Base-by-base conservation (phyloP, 2,329 filamentous ascomycete genomes). In the Chrysosporium keratinophilum region DNA sequence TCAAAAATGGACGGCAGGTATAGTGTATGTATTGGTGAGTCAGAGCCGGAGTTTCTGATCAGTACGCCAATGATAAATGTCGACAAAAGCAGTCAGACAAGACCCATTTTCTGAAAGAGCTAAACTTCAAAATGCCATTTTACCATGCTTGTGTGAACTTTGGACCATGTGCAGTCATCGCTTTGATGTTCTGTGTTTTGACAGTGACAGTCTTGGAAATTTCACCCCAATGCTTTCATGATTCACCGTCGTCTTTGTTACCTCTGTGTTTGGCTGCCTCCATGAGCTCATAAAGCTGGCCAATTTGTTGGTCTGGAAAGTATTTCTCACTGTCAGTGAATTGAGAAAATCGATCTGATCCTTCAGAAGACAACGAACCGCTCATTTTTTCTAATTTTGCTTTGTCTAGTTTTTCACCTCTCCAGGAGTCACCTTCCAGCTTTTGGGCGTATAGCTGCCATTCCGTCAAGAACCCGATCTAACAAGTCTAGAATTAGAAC, bases 371-470 rank as follows among this genome's bases (percentile, higher is more conserved):
- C 28, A 50, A 45, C 83, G 62, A 69, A 94, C 89, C 90, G 68
- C 87, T 97, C 88, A 97, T 87, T 71, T 95, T 96, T 57, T 88
- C 84, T 54, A 97, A 75, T 71, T 95, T 95, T 0, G 74, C 76
- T 61, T 81, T 80, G 59, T 97, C 91, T 67, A 97, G 77, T 67
- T 84, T 91, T 59, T 88, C 87, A 1, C 85, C 91, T 56, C 79
- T 77, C 93, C 93, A 97, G 0, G 78, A 69, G 51, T 95, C 85
- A 0, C 90, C 91, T 65, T 97, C 91, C 14, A 98, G 74, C 66
- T 88, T 84, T 67, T 98, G 91, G 1, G 89, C 90, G 66, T 97
- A 98, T 50, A 88, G 74, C 69, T 98, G 93, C 91, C 91, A 98
- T 69, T 97, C 90, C 0, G 87, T 91, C 61, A 98, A 76, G 69